Conservation (phyloP, 164 flowering plant genomes). For the Cinnamomum chago region DNA sequence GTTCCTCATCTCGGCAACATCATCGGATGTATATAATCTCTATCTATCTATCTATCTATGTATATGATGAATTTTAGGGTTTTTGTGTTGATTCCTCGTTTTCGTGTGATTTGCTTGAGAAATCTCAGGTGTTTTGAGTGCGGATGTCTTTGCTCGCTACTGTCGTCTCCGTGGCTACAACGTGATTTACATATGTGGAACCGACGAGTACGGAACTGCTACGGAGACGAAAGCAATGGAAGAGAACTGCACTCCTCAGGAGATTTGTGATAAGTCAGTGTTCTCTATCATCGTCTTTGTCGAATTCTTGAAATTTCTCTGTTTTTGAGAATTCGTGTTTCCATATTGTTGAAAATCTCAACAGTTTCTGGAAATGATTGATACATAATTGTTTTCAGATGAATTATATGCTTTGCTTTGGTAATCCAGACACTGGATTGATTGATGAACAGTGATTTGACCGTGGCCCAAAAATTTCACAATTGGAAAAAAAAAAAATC, state of each 20-base stretch:
- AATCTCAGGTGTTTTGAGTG: conserved; percentile 60
- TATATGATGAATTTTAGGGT: background rate
- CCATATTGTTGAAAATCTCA: no score
- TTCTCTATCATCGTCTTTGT: no score
- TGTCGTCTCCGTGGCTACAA: conserved; percentile 67
- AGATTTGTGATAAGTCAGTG: conserved; percentile 71
- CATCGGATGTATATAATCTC: conserved; percentile 49
- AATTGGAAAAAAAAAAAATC: no score
- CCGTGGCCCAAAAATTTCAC: no score
- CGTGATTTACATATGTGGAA: conserved; percentile 58
- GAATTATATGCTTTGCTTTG: no score
- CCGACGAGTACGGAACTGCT: conserved; percentile 80
- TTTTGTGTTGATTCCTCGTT: background rate
- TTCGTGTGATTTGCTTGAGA: background rate
- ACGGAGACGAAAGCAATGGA: conserved; percentile 82
- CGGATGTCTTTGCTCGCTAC: conserved; percentile 76
- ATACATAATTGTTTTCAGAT: no score
- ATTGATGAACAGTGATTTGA: no score
- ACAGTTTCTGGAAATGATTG: no score
- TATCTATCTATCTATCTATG: conserved; percentile 4
- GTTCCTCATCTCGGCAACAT: conserved; percentile 83
- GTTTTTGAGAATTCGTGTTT: background rate
- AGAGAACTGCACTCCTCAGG: conserved; percentile 61
- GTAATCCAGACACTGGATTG: no score
- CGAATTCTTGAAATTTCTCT: background rate